Evolutionary conservation across 352 stramenopile genomes (phyloP).

Genomic region (Globisporangium mamillatum): DNA sequence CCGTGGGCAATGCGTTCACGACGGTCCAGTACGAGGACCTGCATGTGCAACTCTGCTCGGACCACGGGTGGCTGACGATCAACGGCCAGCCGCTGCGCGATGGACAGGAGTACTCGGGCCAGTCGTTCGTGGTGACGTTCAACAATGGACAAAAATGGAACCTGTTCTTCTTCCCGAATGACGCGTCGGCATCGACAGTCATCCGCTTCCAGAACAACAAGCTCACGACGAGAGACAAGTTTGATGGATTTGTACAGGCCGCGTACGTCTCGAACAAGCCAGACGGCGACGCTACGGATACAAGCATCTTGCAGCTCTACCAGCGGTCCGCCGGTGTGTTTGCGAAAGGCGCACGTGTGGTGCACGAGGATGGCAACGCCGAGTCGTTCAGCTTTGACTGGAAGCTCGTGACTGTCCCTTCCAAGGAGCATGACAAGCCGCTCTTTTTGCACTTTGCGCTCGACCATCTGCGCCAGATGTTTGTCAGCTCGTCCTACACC

Average conservation of each 20-base stretch:
- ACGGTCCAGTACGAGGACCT: slow-evolving; percentile 68
- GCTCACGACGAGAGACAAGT: slow-evolving; percentile 47
- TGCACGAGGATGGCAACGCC: slow-evolving; percentile 20
- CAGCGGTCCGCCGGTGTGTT: slow-evolving; percentile 56
- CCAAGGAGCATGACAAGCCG: neutral
- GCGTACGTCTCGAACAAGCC: slow-evolving; percentile 56
- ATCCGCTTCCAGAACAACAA: slow-evolving; percentile 42
- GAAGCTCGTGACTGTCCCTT: slow-evolving; percentile 25
- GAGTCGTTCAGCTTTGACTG: slow-evolving; percentile 67
- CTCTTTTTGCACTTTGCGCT: slow-evolving; percentile 69
- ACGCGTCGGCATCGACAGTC: slow-evolving; percentile 9
- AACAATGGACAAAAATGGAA: slow-evolving; percentile 80
- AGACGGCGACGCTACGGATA: slow-evolving; percentile 16
- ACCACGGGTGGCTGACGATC: slow-evolving; percentile 57
- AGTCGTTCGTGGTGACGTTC: slow-evolving; percentile 55
- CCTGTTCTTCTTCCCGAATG: slow-evolving; percentile 53
- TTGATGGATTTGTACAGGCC: slow-evolving; percentile 63
- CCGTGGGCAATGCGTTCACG: slow-evolving; percentile 75
- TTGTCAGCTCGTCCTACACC: slow-evolving; percentile 29
- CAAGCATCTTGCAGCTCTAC: slow-evolving; percentile 57
- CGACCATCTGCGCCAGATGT: slow-evolving; percentile 53
- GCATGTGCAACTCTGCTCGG: slow-evolving; percentile 57
- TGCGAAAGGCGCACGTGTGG: slow-evolving; percentile 23
- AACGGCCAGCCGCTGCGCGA: slow-evolving; percentile 43
- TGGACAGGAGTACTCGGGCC: slow-evolving; percentile 32